Base-by-base conservation (phyloP, 352 stramenopile species). In the Phytophthora cactorum region DNA sequence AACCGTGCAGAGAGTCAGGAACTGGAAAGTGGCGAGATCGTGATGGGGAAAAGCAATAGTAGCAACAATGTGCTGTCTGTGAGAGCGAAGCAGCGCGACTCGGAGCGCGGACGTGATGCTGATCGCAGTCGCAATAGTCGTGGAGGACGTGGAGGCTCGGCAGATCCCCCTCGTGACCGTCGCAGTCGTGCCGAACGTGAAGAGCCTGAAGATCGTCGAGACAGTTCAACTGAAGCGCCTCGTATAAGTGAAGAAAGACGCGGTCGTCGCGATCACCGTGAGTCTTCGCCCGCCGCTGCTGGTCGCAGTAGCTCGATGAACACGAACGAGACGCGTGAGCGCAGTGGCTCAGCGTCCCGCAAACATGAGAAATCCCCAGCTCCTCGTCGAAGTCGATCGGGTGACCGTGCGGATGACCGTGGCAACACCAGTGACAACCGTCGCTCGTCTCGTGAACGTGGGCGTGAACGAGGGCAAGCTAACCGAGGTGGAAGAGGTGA, bases 1-100 rank as follows among this genome's bases (percentile, higher is more conserved):
- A 74, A 27, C 7, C 44, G 54, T 39, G 69, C 49, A 14, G 70
- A 75, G 10, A 72, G 66, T 46, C 78, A 81, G 64, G 79, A 88
- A 38, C 36, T 88, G 17, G 79, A 88, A 52, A 88, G 77, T 22
- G 79, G 79, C 6, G 79, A 88, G 58, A 84, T 88, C 65, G 69
- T 77, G 31, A 68, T 70, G 34, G 55, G 63, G 14, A 75, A 78
- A 49, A 65, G 9, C 46, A 72, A 43, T 43, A 74, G 41, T 32
- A 74, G 62, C 17, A 65, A 17, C 47, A 70, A 68, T 11, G 9
- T 39, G 3, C 49, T 45, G 17, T 54, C 66, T 4, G 44, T 55
- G 7, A 57, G 60, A 10, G 54, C 32, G 15, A 78, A 77, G 38
- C 64, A 66, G 17, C 68, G 49, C 28, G 59, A 74, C 12, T 15